A percentile compares a stretch with the other conserved stretches of the same genome.
phyloP scores from a whole-genome alignment of 352 stramenopile species.

The Aphanomyces invadans region DNA sequence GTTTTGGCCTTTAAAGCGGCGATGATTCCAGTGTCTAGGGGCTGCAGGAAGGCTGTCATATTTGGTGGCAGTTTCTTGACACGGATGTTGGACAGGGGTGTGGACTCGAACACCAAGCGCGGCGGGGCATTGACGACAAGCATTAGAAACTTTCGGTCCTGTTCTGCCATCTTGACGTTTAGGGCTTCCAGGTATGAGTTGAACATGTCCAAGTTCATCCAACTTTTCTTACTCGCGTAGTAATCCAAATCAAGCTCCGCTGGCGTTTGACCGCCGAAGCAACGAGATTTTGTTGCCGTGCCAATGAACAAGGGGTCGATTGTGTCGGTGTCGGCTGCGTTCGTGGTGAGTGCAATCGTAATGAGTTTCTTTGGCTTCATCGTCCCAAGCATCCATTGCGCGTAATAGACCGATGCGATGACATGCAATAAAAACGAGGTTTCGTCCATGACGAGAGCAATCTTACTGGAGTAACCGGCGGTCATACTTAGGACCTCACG shows the following conservation, averaged over 20 bases:
- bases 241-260: background rate
- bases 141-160: background rate
- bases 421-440: too few species aligned
- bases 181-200: background rate
- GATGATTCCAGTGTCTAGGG: conserved; percentile 10
- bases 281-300: background rate
- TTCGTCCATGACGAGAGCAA: too few species aligned
- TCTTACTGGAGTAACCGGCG: too few species aligned
- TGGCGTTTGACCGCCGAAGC: background rate
- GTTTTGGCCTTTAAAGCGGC: background rate
- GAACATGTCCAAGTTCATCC: background rate
- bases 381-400: too few species aligned
- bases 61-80: conserved; percentile 5
- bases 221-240: background rate
- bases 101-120: background rate
- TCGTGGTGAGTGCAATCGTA: too few species aligned
- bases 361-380: too few species aligned
- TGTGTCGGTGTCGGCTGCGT: too few species aligned
- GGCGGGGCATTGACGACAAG: conserved; percentile 13
- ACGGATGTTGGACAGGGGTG: background rate
- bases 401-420: too few species aligned
- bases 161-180: background rate
- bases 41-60: background rate
- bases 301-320: background rate
- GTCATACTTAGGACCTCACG: too few species aligned